Evolutionary conservation across 2,329 filamentous ascomycete species (phyloP).

Genomic region (Monilinia vaccinii-corymbosi): DNA sequence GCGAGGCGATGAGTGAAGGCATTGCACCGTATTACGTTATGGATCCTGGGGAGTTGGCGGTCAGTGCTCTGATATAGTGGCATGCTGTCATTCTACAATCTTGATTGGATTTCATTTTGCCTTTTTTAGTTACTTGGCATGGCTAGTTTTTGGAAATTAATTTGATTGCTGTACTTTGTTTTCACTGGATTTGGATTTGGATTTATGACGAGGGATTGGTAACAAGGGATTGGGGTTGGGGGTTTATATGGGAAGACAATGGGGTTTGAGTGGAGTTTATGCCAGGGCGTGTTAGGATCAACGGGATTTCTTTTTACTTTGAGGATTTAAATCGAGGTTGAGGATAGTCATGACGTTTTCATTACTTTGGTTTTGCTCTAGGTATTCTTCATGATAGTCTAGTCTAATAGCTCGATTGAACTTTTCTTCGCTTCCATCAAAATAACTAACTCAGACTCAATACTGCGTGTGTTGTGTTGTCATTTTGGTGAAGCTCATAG

Average conservation of each 20-base stretch:
- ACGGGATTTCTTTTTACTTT: neutral
- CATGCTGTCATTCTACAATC: neutral
- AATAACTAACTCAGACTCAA: too few species aligned
- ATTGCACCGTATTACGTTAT: constrained; percentile 1
- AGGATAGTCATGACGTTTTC: neutral
- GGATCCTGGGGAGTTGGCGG: neutral
- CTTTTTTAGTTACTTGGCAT: neutral
- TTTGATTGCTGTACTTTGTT: neutral
- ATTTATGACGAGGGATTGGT: too few species aligned
- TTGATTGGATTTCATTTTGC: neutral
- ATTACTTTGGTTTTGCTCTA: neutral
- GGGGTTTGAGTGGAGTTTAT: neutral
- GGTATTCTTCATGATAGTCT: neutral
- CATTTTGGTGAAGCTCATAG: too few species aligned
- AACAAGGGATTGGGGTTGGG: too few species aligned
- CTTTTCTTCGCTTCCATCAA: neutral
- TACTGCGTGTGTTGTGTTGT: too few species aligned
- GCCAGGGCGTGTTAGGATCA: neutral
- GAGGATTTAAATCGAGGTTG: neutral
- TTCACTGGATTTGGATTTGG: neutral
- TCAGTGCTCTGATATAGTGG: neutral
- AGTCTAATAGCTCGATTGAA: neutral
- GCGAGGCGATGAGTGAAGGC: neutral
- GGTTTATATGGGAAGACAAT: too few species aligned
- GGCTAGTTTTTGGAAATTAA: neutral